Evolutionary conservation across 495 filamentous ascomycete genomes (phyloP).

Genomic region (Rhypophila decipiens): DNA sequence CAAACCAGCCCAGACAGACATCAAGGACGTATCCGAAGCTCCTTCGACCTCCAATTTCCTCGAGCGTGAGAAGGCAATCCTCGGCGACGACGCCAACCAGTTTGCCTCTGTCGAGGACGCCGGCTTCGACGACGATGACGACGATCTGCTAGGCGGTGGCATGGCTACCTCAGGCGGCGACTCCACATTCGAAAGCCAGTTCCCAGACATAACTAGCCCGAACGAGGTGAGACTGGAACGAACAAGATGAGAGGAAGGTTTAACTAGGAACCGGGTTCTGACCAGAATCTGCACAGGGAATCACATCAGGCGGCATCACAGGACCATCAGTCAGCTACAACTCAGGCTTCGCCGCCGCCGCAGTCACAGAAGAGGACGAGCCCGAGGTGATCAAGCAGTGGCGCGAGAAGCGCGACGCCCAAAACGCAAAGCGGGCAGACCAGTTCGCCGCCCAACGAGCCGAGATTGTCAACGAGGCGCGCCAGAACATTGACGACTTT

Average conservation of each 20-base stretch:
- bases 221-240: constrained; percentile 87
- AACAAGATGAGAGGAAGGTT: not conserved
- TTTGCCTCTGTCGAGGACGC: constrained; percentile 77
- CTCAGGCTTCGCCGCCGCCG: constrained; percentile 52
- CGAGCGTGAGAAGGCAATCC: constrained; percentile 74
- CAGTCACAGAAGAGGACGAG: constrained; percentile 64
- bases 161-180: constrained; percentile 44
- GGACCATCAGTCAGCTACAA: constrained; percentile 59
- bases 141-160: constrained; percentile 70
- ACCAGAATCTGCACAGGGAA: too few species aligned
- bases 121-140: constrained; percentile 58
- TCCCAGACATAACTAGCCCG: constrained; percentile 71
- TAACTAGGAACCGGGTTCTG: too few species aligned
- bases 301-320: constrained; percentile 58
- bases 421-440: constrained; percentile 69
- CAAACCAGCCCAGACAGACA: constrained; percentile 41
- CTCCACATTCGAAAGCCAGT: constrained; percentile 75
- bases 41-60: constrained; percentile 72
- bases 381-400: constrained; percentile 84
- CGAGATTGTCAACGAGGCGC: constrained; percentile 78
- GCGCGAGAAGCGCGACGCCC: constrained; percentile 80
- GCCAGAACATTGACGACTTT: constrained; percentile 91
- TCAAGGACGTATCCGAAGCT: constrained; percentile 33
- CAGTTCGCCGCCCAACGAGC: constrained; percentile 69
- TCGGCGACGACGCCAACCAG: constrained; percentile 88